Base-by-base conservation (phyloP, 306 rosid genomes). In the Vigna hirtella region DNA sequence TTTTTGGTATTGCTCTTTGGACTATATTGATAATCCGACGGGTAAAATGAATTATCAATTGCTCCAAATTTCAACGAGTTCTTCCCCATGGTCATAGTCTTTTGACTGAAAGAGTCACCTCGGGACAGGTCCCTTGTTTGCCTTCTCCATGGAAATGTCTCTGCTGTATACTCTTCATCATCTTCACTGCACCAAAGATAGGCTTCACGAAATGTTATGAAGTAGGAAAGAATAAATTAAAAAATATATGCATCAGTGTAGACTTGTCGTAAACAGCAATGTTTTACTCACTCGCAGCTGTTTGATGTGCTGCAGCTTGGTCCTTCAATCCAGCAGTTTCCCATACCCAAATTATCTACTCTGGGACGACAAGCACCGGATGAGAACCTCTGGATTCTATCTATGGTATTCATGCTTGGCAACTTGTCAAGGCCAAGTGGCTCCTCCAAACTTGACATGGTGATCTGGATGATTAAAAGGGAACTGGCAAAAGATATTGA, bases 371-470 rank as follows among this genome's bases (percentile, higher is more conserved):
- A 93, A 82, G 90, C 83, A 85, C 91, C 83, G 5, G 98, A 88
- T 0, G 98, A 87, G 85, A 89, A 93, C 83, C 93, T 83, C 74
- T 91, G 97, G 73, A 93, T 70, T 82, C 92, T 84, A 74, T 93
- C 94, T 6, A 86, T 77, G 48, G 98, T 90, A 75, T 69, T 88
- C 94, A 89, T 89, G 87, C 96, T 93, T 45, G 98, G 98, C 87
- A 93, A 73, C 81, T 93, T 93, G 87, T 93, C 95, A 87, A 87
- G 83, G 81, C 92, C 97, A 65, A 93, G 95, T 43, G 98, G 96
- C 82, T 93, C 93, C 89, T 91, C 95, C 93, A 93, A 83, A 79
- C 98, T 93, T 20, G 98, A 93, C 98, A 93, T 93, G 66, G 77
- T 85, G 81, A 83, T 62, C 82, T 49, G 42, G 81, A 82, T 49